phyloP scores from a whole-genome alignment of 768 basidiomycete genomes.

The Rhodotorula babjevae region DNA sequence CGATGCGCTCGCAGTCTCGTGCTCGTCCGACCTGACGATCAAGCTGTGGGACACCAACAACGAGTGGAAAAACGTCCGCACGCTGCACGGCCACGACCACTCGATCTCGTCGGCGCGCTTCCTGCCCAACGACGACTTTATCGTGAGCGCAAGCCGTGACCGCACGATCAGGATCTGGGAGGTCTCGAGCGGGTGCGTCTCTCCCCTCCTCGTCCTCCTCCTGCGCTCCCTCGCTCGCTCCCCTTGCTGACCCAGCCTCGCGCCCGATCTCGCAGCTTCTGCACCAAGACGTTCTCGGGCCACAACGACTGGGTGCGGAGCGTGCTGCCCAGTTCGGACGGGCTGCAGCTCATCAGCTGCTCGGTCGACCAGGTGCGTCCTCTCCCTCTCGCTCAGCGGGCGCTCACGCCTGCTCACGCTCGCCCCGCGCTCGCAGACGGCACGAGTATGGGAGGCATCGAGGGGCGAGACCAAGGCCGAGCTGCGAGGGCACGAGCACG shows the following conservation, averaged over 20 bases:
- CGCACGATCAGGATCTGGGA: constrained; percentile 80
- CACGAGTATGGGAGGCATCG: constrained; percentile 67
- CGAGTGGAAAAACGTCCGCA: constrained; percentile 84
- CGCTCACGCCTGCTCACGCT: constrained; percentile 10
- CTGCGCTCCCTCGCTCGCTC: background rate
- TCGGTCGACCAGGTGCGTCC: constrained; percentile 76
- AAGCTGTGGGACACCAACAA: constrained; percentile 87
- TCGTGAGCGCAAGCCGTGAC: constrained; percentile 84
- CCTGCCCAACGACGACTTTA: constrained; percentile 72
- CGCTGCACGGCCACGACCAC: constrained; percentile 84
- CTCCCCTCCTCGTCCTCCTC: background rate
- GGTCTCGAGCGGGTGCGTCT: constrained; percentile 71
- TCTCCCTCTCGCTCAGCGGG: background rate
- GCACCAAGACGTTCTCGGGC: constrained; percentile 67
- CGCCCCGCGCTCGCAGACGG: constrained; percentile 55
- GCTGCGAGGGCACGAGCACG: constrained; percentile 80
- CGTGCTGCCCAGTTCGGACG: constrained; percentile 57
- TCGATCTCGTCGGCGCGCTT: constrained; percentile 81
- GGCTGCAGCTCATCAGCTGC: constrained; percentile 67
- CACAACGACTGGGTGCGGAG: constrained; percentile 81
- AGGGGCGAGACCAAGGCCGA: constrained; percentile 75
- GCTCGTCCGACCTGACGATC: constrained; percentile 82
- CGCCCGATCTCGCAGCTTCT: constrained; percentile 53
- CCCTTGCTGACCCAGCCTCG: no score
- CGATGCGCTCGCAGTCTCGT: constrained; percentile 54